Percentiles rank a stretch among this genome's conserved stretches.
These are phyloP conservation scores for Gnomoniopsis sp. DNA, from an alignment of 2,329 filamentous ascomycete genomes.

Conservation along the genomic window DNA sequence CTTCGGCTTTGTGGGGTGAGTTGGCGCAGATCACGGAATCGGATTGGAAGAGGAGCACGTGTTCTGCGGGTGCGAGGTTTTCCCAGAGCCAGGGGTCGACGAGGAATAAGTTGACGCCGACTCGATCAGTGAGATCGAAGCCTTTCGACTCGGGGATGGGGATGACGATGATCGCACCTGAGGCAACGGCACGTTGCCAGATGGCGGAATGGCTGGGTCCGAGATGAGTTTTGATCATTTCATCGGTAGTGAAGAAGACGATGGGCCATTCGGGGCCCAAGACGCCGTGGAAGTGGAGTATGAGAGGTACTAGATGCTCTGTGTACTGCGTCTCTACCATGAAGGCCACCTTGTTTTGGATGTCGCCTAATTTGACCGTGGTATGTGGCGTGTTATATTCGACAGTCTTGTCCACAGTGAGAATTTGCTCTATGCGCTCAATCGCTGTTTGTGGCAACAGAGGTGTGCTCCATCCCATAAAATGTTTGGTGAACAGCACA, in stretches of 20 bases:
- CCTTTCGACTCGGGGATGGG: background rate
- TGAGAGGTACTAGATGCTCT: background rate
- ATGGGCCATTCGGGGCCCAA: conserved; percentile 13
- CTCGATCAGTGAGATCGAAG: conserved; percentile 9
- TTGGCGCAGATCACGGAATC: conserved; percentile 33
- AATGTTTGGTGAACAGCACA: background rate
- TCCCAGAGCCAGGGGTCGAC: conserved; percentile 31
- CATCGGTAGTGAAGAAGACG: conserved; percentile 7
- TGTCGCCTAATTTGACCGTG: background rate
- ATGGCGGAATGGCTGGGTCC: background rate
- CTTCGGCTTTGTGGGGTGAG: conserved; percentile 29
- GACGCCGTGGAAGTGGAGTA: conserved; percentile 6
- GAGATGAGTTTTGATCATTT: background rate
- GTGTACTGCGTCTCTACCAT: conserved; percentile 7
- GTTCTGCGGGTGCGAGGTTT: conserved; percentile 27
- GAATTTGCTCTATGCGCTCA: too few relatives aligned
- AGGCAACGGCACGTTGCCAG: background rate
- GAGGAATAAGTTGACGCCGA: conserved; percentile 27
- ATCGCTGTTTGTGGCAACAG: background rate
- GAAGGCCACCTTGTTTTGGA: conserved; percentile 7
- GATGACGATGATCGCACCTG: background rate
- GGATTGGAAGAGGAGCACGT: conserved; percentile 32
- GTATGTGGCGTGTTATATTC: too few relatives aligned
- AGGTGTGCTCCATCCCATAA: background rate
- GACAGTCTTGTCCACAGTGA: too few relatives aligned